Base-by-base conservation (phyloP, 108 stramenopile genomes). In the Cyclotella baltica region DNA sequence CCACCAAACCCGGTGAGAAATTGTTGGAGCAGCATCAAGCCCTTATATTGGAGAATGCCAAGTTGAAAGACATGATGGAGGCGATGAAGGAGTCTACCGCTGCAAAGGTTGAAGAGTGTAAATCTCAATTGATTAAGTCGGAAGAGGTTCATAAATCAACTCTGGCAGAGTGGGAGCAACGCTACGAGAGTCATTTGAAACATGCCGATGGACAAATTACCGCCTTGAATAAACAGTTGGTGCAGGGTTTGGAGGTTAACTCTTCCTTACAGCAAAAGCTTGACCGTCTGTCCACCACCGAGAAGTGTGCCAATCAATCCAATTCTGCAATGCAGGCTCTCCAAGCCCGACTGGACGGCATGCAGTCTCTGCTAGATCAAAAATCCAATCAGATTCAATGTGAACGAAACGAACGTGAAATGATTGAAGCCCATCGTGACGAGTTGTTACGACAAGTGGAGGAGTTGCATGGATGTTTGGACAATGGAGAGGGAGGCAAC, bases 1-100 rank as follows among this genome's bases (percentile, higher is more conserved):
- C 77, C 16, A 80, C 77, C n/a, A 77, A 71, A 23, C 75, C 77
- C 36, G 75, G 75, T 30, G 50, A 58, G 71, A 37, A 82, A 82
- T 53, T 59, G 47, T 37, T 37, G 75, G 40, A 51, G 18, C 1
- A 61, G 56, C 22, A 67, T 55, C 18, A 82, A 55, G 31, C 47
- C 29, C 62, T 63, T 0, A 20, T 82, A 23, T 70, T 72, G 36
- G 81, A 82, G 29, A 70, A 65, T 66, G 70, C 81, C 33, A 63
- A 57, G 31, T 53, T 82, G 29, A 75, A 75, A 22, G 74, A 61
- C 15, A 43, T 75, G 65, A 48, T 82, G 5, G 55, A 66, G 34
- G 65, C 43, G 5, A 74, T 75, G 56, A 71, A 67, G 52, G 62
- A 70, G 30, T 68, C 62, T 22, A 61, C 61, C 20, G 43, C 58